These are phyloP conservation scores for Paracoccidioides brasiliensis DNA, from an alignment of 2,329 filamentous ascomycete genomes.

Conservation along the genomic window DNA sequence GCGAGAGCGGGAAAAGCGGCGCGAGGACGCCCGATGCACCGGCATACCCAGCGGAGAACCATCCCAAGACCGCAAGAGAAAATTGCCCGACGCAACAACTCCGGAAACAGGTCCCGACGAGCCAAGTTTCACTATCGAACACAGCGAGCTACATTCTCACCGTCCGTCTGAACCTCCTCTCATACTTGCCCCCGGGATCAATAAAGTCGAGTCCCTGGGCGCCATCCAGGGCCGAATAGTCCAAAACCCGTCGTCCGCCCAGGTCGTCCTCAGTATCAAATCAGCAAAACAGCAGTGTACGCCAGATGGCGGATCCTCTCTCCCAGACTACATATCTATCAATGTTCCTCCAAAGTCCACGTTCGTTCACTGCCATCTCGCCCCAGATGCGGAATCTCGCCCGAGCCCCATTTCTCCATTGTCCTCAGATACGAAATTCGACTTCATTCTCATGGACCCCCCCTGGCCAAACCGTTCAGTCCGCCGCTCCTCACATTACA, in stretches of 20 bases:
- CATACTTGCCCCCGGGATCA: constrained; percentile 22
- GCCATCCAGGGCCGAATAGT: constrained; percentile 17
- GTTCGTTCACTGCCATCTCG: constrained; percentile 33
- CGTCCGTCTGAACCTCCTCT: constrained; percentile 15
- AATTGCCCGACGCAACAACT: not conserved
- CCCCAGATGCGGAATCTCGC: constrained; percentile 4
- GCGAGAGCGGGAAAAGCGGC: constrained; percentile 2
- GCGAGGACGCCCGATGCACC: not conserved
- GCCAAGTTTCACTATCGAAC: not conserved
- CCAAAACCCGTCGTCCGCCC: constrained; percentile 19
- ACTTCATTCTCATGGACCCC: constrained; percentile 49
- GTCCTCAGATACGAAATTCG: constrained; percentile 31
- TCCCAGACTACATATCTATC: constrained; percentile 19
- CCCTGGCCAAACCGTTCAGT: constrained; percentile 52
- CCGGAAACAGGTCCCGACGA: not conserved
- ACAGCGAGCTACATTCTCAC: not conserved
- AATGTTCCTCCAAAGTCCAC: constrained; percentile 37
- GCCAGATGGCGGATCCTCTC: not conserved
- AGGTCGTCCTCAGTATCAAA: constrained; percentile 10
- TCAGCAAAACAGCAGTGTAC: not conserved
- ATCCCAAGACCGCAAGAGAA: not conserved
- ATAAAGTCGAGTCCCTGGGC: constrained; percentile 16
- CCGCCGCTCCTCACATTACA: constrained; percentile 39
- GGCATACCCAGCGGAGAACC: too few relatives aligned
- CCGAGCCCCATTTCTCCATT: constrained; percentile 18